These are phyloP conservation scores for Podaxis pistillaris DNA, from an alignment of 768 basidiomycete genomes.

Conservation along the genomic window DNA sequence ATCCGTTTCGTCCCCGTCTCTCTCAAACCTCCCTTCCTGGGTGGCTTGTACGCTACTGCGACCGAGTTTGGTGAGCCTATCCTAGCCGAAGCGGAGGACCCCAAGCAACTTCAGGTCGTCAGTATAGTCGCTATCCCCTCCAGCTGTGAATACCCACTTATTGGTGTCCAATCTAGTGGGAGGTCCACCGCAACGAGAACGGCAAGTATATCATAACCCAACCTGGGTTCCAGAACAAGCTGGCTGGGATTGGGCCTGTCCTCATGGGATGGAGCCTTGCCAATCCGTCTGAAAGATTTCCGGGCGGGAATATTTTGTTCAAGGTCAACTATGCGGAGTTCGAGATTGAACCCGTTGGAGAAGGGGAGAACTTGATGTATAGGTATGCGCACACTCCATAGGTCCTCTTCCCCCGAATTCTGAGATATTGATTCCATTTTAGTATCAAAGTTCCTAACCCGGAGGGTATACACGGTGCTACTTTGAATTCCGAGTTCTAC, in stretches of 20 bases:
- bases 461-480: neutral
- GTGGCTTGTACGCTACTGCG: neutral
- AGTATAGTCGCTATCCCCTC: neutral
- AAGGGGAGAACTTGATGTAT: neutral
- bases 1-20: conserved; percentile 1
- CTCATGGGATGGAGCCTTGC: conserved; percentile 1
- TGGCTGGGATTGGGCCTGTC: neutral
- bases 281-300: neutral
- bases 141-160: neutral
- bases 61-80: conserved; percentile 1
- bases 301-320: neutral
- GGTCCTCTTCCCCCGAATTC: neutral
- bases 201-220: conserved; percentile 3
- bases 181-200: neutral
- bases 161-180: neutral
- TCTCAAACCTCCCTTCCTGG: neutral
- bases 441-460: conserved; percentile 6
- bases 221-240: neutral
- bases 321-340: neutral
- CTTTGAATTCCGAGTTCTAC: neutral
- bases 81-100: neutral
- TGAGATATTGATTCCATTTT: neutral
- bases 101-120: neutral
- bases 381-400: neutral
- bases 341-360: neutral